Base-by-base conservation (phyloP, 1,284 basidiomycete genomes). In the Rhodotorula sp. region DNA sequence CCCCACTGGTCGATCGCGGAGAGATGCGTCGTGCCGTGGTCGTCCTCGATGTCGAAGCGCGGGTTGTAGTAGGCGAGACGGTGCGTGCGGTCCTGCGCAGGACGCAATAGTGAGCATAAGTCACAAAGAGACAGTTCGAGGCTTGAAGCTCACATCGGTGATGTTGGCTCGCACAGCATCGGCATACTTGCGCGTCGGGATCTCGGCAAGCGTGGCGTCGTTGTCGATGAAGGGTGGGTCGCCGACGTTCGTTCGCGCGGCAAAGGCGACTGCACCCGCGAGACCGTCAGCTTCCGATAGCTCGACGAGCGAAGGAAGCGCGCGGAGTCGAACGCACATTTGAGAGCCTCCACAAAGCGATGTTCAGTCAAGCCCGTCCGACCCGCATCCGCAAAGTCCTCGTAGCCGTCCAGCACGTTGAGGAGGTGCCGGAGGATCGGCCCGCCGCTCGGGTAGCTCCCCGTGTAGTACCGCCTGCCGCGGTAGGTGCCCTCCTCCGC, bases 1-100 rank as follows among this genome's bases (percentile, higher is more conserved):
- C 92, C 92, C 79, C 90, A 85, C 77, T 86, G 85, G 82, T 97
- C 94, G 3, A 94, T 84, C 17, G 90, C 86, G 21, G 90, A 91
- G 7, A 89, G 85, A 79, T 96, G 93, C 68, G 91, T 93, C 2
- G 94, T 97, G 52, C 95, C 94, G 82, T 94, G 91, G 81, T 96
- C 92, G 10, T 84, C 84, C 42, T 74, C 85, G 34, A 91, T 82
- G 75, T 93, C 92, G 77, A 88, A 93, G 55, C 89, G 84, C 1
- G 94, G 91, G 41, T 91, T 86, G 80, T 97, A 97, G 81, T 95
- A 94, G 41, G 87, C 86, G 3, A 90, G 85, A 4, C 85, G 80
- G 80, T 96, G 93, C 0, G 95, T 96, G 4, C 79, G 83, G 79
- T 91, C 88, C 91, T 93, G 78, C 5, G 58, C 50, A n/a, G 14